A percentile compares a stretch with the other conserved stretches of the same genome.
Conservation (phyloP, 2,329 filamentous ascomycete species). For the Botrytis galanthina region DNA sequence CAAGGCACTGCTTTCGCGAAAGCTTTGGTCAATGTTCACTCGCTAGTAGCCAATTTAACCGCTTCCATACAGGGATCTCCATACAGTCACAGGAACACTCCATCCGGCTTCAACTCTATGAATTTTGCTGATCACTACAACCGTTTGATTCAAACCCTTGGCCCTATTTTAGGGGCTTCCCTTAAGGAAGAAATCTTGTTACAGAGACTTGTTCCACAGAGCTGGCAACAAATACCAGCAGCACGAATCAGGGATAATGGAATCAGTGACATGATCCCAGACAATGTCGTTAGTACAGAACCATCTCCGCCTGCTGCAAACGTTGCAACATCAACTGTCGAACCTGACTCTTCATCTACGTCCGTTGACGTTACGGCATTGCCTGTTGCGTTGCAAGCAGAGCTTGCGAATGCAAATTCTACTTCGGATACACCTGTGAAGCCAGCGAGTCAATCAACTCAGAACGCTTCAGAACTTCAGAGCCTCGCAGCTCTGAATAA, state of each 20-base stretch:
- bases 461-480: slow-evolving; percentile 48
- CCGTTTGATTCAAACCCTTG: slow-evolving; percentile 70
- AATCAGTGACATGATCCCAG: slow-evolving; percentile 20
- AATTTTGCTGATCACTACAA: slow-evolving; percentile 85
- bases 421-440: background rate
- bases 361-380: background rate
- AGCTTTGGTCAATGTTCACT: slow-evolving; percentile 72
- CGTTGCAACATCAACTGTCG: background rate
- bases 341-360: background rate
- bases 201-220: slow-evolving; percentile 68
- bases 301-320: slow-evolving; percentile 17
- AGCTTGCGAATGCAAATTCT: background rate
- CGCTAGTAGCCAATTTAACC: slow-evolving; percentile 71
- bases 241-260: slow-evolving; percentile 30
- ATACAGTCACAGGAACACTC: slow-evolving; percentile 54
- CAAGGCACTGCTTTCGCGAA: slow-evolving; percentile 77
- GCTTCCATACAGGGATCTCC: slow-evolving; percentile 65
- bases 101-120: slow-evolving; percentile 67
- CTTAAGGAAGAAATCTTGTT: slow-evolving; percentile 83
- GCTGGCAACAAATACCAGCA: slow-evolving; percentile 48
- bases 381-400: background rate
- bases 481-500: slow-evolving; percentile 60
- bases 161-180: slow-evolving; percentile 73
- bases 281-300: slow-evolving; percentile 23
- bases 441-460: background rate